Base-by-base conservation (phyloP, 805 yeast genomes). In the Kodamaea hsintzibuensis region DNA sequence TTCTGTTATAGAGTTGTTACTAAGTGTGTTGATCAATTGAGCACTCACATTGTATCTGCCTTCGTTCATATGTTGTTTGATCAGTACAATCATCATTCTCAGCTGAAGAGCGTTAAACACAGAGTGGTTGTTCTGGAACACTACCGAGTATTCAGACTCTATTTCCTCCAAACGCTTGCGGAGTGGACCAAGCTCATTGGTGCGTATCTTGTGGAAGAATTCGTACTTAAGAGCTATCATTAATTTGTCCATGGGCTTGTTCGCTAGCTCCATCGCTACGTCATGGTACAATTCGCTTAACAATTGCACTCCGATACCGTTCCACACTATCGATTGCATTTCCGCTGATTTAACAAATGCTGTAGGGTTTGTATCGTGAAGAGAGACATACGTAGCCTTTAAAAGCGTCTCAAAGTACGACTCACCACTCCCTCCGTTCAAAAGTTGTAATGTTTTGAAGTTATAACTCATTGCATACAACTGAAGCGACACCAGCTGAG, bases 401-500 rank as follows among this genome's bases (percentile, higher is more conserved):
- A 80, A 75, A 7, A 83, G 64, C 44, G 88, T 82, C 58, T 85
- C 89, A 33, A 83, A 62, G 10, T 82, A 76, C 6, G 67, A 67
- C 7, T 67, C 63, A 44, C 82, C 64, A 0, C 76, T 79, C 7
- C 88, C 85, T 58, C 78, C 81, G 46, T 80, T 64, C 67, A 86
- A 71, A 33, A 78, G 59, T 55, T 84, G 82, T 2, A 81, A 65
- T 0, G 88, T 82, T 60, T 88, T 91, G 57, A 83, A 83, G 58
- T 85, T 84, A 63, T 82, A 85, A 8, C 90, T 84, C 64, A 82
- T 77, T 1, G 92, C 81, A 55, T 78, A 83, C 58, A 80, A 69
- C 62, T 68, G 73, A 51, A 75, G 65, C 19, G 83, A 74, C 10
- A 78, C 80, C 51, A 76, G 74, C 57, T 76, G 81, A 0, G 88